Evolutionary conservation across 2,329 filamentous ascomycete species (phyloP), one percentile per base, ranked within the genome.

Genomic region (Bipolaris zeicola): DNA sequence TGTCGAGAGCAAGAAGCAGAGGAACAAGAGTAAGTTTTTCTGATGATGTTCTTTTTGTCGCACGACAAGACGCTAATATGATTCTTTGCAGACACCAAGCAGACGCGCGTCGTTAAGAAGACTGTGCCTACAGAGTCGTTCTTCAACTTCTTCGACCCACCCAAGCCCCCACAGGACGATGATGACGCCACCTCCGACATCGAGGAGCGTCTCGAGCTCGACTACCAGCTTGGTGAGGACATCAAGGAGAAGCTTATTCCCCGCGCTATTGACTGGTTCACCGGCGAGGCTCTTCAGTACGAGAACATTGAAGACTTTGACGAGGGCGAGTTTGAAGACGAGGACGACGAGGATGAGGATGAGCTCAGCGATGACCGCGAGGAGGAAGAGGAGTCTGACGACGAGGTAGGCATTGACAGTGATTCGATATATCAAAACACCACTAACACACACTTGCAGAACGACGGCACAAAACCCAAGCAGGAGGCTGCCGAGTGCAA

Each of bases 171-270:
- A 92, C 26, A 83, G 82, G 88, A 91, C 47, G 90, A 91, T 47
- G 82, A 87, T 39, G 89, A 94, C 65, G 88, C 90, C 58, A 87
- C 89, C 52, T 90, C 89, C 49, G 95, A 99, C 76, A 96, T 99
- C 50, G 95, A 99, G 83, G 93, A 96, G 80, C 93, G 95, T 63
- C 87, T 99, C 54, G 95, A 99, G 82, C 88, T 99, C 50, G 95
- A 99, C 81, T 99, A 98, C 79, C 94, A 98, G 81, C 88, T 99
- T 42, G 95, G 95, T 66, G 95, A 99, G 83, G 95, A 99, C 76
- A 97, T 99, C 82, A 99, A 99, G 83, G 95, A 99, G 86, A 99
- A 99, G 83, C 86, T 99, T 65, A 99, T 99, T 68, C 95, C 95
- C 64, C 92, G 94, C 68, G 95, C 96, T 55, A 95, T 99, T 71